phyloP scores from a whole-genome alignment of 176 grass and related monocot genomes.

The Pontederia crassipes region DNA sequence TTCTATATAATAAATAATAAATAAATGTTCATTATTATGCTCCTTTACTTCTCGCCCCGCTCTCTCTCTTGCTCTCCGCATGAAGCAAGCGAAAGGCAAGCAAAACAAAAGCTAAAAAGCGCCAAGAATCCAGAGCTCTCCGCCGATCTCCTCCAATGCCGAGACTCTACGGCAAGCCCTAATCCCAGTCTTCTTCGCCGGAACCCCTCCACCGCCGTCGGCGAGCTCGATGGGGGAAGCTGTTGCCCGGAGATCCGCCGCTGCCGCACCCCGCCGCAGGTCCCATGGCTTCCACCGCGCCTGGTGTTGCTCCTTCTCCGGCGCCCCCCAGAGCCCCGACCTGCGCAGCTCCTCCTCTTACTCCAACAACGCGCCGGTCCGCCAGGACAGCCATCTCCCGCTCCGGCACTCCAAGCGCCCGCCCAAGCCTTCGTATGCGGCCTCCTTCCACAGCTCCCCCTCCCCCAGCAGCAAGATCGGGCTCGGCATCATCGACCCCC shows the following conservation, averaged over 20 bases:
- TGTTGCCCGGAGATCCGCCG: not conserved
- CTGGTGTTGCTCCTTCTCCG: conserved; percentile 3
- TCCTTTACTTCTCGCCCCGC: no score
- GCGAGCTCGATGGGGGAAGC: not conserved
- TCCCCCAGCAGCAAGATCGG: conserved; percentile 43
- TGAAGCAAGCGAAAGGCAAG: no score
- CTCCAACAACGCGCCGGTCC: not conserved
- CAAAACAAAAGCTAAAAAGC: no score
- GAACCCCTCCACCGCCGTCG: no score
- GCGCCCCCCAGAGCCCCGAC: not conserved
- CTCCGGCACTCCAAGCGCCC: conserved; percentile 23
- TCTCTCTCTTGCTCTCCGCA: no score
- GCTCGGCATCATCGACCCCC: conserved; percentile 52
- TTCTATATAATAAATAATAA: no score
- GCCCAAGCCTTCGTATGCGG: conserved; percentile 34
- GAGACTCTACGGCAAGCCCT: not conserved
- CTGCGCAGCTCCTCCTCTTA: not conserved
- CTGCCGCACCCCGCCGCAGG: not conserved
- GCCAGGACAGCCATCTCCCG: not conserved
- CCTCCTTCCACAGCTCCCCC: conserved; percentile 49
- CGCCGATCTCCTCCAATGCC: no score
- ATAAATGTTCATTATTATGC: no score
- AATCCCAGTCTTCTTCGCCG: not conserved
- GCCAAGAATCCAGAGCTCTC: no score
- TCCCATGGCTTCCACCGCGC: not conserved